A percentile compares a stretch with the other conserved stretches of the same genome.
Evolutionary conservation across 2,329 filamentous ascomycete genomes (phyloP).

Genomic region (Cytospora paraplurivora): DNA sequence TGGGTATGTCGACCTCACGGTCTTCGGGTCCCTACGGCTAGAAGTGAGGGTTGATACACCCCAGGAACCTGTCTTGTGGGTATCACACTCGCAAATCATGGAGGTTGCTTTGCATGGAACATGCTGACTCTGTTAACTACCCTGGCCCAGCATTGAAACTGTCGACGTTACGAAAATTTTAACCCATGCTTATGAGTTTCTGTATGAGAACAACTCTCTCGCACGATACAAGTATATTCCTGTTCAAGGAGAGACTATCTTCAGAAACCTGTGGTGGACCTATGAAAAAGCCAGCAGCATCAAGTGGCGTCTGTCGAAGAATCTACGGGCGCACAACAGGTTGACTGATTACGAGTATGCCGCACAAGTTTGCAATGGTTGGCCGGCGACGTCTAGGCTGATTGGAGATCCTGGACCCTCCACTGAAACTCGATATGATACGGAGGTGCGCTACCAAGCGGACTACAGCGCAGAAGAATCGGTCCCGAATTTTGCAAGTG

Average conservation of each 20-base stretch:
- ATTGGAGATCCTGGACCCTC: too few relatives aligned
- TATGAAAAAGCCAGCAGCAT: neutral
- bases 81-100: neutral
- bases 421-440: too few relatives aligned
- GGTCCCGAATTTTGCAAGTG: too few relatives aligned
- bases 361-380: neutral
- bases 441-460: too few relatives aligned
- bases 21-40: neutral
- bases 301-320: neutral
- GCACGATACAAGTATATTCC: neutral
- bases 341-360: neutral
- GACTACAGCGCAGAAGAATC: too few relatives aligned
- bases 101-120: too few relatives aligned
- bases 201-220: neutral
- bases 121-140: neutral
- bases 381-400: too few relatives aligned
- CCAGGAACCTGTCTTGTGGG: neutral
- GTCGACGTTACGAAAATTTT: neutral
- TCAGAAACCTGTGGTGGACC: neutral
- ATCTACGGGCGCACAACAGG: neutral
- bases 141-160: neutral
- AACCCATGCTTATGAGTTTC: neutral
- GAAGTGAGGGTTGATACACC: neutral
- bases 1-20: neutral
- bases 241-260: neutral